Conservation (phyloP, 805 yeast species). For the Candida silvatica region DNA sequence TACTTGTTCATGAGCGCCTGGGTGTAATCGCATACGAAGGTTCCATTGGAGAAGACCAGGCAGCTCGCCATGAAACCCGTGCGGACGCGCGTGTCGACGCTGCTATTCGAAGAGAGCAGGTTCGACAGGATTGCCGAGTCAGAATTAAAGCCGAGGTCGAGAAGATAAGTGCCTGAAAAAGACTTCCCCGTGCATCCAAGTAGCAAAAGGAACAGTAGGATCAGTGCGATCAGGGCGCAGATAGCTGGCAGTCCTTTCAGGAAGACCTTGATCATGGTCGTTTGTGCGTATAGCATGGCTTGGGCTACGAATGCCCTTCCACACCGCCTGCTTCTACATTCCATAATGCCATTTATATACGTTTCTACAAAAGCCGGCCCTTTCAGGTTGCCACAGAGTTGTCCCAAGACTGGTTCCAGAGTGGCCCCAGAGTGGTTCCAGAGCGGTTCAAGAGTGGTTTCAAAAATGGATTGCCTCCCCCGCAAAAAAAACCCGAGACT, state of each 20-base stretch:
- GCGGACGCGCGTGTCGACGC: not conserved
- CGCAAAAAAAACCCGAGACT: too few species aligned
- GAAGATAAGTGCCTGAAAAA: not conserved
- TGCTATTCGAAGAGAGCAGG: not conserved
- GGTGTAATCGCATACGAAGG: conserved; percentile 1
- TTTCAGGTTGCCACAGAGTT: too few species aligned
- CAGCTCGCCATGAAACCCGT: conserved; percentile 3
- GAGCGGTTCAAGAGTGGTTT: too few species aligned
- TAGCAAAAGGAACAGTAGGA: conserved; percentile 2
- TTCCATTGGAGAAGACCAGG: not conserved
- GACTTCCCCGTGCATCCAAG: conserved; percentile 4
- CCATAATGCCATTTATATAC: too few species aligned
- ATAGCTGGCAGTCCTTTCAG: not conserved
- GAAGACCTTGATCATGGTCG: not conserved
- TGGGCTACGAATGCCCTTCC: too few species aligned
- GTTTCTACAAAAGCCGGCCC: too few species aligned
- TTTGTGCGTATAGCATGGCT: not conserved
- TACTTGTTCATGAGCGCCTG: not conserved
- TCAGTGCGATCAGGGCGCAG: conserved; percentile 1
- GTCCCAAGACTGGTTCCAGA: too few species aligned
- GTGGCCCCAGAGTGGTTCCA: too few species aligned
- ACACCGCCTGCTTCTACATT: too few species aligned
- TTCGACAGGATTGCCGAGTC: conserved; percentile 2
- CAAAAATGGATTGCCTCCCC: too few species aligned
- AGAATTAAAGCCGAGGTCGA: conserved; percentile 3